Conservation (phyloP, 2,329 filamentous ascomycete genomes). For the Microascus cirrosus region DNA sequence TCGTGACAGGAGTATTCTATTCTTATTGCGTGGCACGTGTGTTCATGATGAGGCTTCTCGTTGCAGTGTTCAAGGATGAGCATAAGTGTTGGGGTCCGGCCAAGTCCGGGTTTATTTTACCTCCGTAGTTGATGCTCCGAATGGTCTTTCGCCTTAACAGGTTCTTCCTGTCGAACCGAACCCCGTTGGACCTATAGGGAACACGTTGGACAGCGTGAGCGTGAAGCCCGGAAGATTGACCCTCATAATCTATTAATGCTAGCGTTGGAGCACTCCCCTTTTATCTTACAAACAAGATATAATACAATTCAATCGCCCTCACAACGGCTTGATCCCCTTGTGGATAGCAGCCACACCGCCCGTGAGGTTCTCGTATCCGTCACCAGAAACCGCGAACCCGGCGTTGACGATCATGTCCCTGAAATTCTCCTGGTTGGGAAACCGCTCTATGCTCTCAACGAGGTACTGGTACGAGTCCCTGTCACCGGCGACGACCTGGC, state of each 20-base stretch:
- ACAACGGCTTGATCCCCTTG: constrained; percentile 77
- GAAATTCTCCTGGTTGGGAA: constrained; percentile 79
- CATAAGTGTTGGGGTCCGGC: too few species aligned
- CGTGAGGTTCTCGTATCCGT: constrained; percentile 82
- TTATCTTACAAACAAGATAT: neutral
- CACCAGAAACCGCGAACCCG: constrained; percentile 73
- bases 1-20: too few species aligned
- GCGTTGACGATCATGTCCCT: constrained; percentile 71
- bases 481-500: constrained; percentile 87
- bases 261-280: neutral
- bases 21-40: neutral
- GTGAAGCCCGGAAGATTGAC: too few species aligned
- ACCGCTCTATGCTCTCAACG: constrained; percentile 92
- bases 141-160: too few species aligned
- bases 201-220: too few species aligned
- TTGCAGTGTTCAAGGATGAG: too few species aligned
- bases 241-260: neutral
- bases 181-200: too few species aligned
- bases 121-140: too few species aligned
- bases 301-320: neutral
- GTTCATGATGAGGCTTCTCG: too few species aligned
- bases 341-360: constrained; percentile 92
- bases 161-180: too few species aligned
- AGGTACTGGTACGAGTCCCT: constrained; percentile 96
- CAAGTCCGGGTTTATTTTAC: too few species aligned